A percentile compares a stretch with the other conserved stretches of the same genome.
phyloP scores from a whole-genome alignment of 306 rosid species.

The Fragaria iinumae region DNA sequence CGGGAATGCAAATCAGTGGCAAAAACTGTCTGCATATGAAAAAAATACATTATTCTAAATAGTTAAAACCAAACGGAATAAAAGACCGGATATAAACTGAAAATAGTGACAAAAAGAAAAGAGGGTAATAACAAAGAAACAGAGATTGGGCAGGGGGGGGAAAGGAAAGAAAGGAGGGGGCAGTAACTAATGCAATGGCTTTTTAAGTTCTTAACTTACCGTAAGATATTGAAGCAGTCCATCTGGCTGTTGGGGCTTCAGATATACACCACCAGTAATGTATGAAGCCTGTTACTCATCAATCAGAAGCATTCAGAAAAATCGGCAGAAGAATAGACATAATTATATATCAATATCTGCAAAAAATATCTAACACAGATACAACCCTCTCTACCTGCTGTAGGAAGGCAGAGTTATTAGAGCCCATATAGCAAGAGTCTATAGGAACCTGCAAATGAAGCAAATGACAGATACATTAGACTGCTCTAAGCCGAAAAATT shows the following conservation, averaged over 20 bases:
- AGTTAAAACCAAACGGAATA: conserved; percentile 10
- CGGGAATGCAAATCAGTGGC: conserved; percentile 96
- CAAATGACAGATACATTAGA: conserved; percentile 19
- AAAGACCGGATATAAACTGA: conserved; percentile 3
- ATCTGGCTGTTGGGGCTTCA: conserved; percentile 80
- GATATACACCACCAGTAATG: conserved; percentile 91
- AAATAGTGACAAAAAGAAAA: neutral
- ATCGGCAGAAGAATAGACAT: conserved; percentile 18
- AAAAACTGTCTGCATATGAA: conserved; percentile 75
- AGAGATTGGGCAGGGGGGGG: too few species aligned
- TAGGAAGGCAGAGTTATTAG: conserved; percentile 86
- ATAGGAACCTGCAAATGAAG: conserved; percentile 69
- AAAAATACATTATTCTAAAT: conserved; percentile 16
- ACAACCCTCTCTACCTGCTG: conserved; percentile 69
- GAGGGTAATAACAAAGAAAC: neutral
- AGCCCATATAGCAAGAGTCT: conserved; percentile 85
- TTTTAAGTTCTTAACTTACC: conserved; percentile 42
- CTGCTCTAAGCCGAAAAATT: neutral
- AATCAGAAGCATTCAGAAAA: conserved; percentile 29
- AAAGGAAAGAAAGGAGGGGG: too few species aligned
- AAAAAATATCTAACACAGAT: conserved; percentile 24
- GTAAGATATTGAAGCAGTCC: conserved; percentile 91
- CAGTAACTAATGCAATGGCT: neutral
- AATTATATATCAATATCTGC: conserved; percentile 6
- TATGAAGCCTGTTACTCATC: conserved; percentile 68